Percentiles rank a stretch among this genome's conserved stretches.
phyloP scores from a whole-genome alignment of 352 stramenopile species.

The Nothophytophthora sp. region DNA sequence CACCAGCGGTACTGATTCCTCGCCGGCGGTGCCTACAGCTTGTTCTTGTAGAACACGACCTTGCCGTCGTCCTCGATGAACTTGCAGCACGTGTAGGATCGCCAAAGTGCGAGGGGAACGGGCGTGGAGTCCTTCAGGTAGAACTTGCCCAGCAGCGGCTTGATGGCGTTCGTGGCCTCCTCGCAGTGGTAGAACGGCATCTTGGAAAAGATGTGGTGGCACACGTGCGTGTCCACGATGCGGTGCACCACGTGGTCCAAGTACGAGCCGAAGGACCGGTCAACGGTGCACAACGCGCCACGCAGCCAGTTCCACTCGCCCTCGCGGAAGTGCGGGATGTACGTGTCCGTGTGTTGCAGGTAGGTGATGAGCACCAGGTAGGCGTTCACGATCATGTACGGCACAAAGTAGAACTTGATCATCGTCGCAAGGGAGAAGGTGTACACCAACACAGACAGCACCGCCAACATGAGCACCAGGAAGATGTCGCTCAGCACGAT shows the following conservation, averaged over 20 bases:
- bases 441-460: conserved; percentile 55
- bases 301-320: conserved; percentile 97
- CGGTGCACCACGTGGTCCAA: conserved; percentile 98
- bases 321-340: conserved; percentile 95
- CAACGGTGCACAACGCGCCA: conserved; percentile 96
- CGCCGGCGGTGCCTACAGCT: conserved; percentile 20
- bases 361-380: conserved; percentile 98
- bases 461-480: conserved; percentile 73
- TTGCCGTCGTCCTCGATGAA: conserved; percentile 94
- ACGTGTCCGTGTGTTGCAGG: conserved; percentile 98
- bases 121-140: conserved; percentile 95
- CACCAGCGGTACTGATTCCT: not conserved
- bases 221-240: conserved; percentile 98
- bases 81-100: conserved; percentile 93
- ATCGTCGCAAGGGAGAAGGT: conserved; percentile 85
- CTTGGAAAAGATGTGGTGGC: conserved; percentile 99
- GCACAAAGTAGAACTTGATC: conserved; percentile 94
- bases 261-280: conserved; percentile 96
- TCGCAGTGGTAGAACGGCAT: conserved; percentile 99
- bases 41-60: conserved; percentile 91
- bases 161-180: conserved; percentile 94
- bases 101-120: conserved; percentile 91
- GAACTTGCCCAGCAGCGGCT: conserved; percentile 93
- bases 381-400: conserved; percentile 96
- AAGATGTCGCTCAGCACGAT: conserved; percentile 93